Conservation (phyloP, 1,284 basidiomycete species). For the Ceratobasidium sp. region DNA sequence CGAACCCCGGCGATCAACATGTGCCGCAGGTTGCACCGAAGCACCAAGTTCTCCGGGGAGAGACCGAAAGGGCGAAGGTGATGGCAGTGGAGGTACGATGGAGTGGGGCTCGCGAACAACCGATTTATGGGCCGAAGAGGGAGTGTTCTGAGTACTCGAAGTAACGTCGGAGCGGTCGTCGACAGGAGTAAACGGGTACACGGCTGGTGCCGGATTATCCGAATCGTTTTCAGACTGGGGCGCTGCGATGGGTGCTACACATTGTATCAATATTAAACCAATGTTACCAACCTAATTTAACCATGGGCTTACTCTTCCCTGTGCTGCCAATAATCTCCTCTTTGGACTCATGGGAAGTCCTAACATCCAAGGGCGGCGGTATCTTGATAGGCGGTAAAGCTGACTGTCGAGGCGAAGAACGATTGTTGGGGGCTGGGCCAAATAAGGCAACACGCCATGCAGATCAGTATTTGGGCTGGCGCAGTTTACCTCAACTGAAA, state of each 20-base stretch:
- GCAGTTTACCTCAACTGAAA: background rate
- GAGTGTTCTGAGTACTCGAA: slow-evolving; percentile 29
- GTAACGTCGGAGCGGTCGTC: slow-evolving; percentile 37
- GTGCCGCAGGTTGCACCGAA: too few relatives aligned
- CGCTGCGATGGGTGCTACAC: background rate
- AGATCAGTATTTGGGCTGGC: background rate
- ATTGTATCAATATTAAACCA: background rate
- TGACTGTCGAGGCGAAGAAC: background rate
- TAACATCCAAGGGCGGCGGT: background rate
- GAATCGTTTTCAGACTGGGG: background rate
- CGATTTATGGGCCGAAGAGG: slow-evolving; percentile 1
- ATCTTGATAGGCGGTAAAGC: background rate
- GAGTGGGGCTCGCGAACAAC: background rate
- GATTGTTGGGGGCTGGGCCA: background rate
- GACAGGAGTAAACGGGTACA: slow-evolving; percentile 24
- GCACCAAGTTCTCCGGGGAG: background rate
- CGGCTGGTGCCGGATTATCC: background rate
- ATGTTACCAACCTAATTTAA: background rate
- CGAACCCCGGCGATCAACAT: background rate
- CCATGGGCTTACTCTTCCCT: background rate
- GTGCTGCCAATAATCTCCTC: background rate
- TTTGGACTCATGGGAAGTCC: background rate
- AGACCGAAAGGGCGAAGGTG: slow-evolving; percentile 9
- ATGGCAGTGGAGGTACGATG: background rate
- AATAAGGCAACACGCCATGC: background rate